These are phyloP conservation scores for Solanum bukasovii DNA, from an alignment of 257 asterid species.

Conservation along the genomic window DNA sequence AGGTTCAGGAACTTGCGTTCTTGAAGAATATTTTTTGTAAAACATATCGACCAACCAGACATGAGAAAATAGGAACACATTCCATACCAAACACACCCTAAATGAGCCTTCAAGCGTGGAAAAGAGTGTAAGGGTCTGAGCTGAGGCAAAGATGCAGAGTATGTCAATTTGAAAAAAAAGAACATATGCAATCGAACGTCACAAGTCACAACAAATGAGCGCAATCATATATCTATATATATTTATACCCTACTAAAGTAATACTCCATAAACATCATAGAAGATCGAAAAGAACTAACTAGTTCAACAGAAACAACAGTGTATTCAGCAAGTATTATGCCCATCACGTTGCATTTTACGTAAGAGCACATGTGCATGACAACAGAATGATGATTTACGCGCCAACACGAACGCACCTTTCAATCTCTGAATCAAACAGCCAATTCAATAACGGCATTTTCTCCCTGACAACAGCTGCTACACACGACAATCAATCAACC, in stretches of 20 bases:
- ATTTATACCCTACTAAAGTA: background rate
- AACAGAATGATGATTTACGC: background rate
- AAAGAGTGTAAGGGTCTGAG: background rate
- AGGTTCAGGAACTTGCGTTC: background rate
- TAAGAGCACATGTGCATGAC: background rate
- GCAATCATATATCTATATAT: background rate
- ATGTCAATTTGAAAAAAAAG: background rate
- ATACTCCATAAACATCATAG: background rate
- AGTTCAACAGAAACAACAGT: conserved; percentile 8
- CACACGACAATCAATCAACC: background rate
- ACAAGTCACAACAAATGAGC: background rate
- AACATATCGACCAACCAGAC: background rate
- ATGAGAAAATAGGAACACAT: background rate
- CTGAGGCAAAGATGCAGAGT: background rate
- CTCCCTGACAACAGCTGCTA: conserved; percentile 5
- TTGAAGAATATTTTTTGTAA: background rate
- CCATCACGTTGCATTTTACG: conserved; percentile 7
- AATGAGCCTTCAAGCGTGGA: background rate
- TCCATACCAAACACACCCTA: background rate
- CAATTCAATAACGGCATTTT: background rate
- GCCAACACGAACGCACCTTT: conserved; percentile 3
- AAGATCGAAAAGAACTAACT: background rate
- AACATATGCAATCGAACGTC: background rate
- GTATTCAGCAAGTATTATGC: background rate
- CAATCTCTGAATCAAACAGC: conserved; percentile 1